These are phyloP conservation scores for Vigna angularis DNA, from an alignment of 306 rosid genomes.

Conservation along the genomic window DNA sequence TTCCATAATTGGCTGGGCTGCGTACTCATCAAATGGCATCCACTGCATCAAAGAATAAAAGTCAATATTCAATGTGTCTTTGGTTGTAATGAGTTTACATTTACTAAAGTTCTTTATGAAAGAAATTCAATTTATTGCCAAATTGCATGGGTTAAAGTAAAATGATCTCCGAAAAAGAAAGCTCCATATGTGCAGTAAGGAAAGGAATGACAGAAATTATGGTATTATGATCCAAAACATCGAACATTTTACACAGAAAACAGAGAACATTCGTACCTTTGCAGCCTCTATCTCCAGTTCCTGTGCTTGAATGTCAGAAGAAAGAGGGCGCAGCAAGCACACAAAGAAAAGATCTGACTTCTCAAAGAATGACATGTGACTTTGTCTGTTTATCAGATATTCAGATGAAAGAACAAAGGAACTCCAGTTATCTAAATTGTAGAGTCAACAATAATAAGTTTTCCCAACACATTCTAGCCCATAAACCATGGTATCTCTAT, in stretches of 20 bases:
- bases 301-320: slow-evolving; percentile 70
- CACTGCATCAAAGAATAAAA: slow-evolving; percentile 67
- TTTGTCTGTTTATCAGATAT: slow-evolving; percentile 64
- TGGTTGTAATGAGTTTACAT: slow-evolving; percentile 22
- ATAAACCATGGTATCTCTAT: neutral
- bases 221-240: slow-evolving; percentile 27
- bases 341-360: slow-evolving; percentile 85
- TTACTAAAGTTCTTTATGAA: neutral
- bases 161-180: neutral
- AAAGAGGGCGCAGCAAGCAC: slow-evolving; percentile 75
- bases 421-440: slow-evolving; percentile 28
- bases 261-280: slow-evolving; percentile 52
- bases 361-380: slow-evolving; percentile 73
- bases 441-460: neutral
- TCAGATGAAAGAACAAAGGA: slow-evolving; percentile 27
- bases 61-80: slow-evolving; percentile 7
- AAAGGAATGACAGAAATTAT: slow-evolving; percentile 15
- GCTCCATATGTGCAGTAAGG: neutral
- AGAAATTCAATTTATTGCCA: slow-evolving; percentile 14
- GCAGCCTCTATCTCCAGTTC: slow-evolving; percentile 84
- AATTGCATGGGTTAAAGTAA: slow-evolving; percentile 12
- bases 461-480: slow-evolving; percentile 19
- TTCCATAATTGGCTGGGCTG: slow-evolving; percentile 64
- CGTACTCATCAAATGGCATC: slow-evolving; percentile 80
- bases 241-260: slow-evolving; percentile 4